Evolutionary conservation across 2,329 filamentous ascomycete genomes (phyloP), one percentile per base, ranked within the genome.

Genomic region (Elsinoe necatrix): DNA sequence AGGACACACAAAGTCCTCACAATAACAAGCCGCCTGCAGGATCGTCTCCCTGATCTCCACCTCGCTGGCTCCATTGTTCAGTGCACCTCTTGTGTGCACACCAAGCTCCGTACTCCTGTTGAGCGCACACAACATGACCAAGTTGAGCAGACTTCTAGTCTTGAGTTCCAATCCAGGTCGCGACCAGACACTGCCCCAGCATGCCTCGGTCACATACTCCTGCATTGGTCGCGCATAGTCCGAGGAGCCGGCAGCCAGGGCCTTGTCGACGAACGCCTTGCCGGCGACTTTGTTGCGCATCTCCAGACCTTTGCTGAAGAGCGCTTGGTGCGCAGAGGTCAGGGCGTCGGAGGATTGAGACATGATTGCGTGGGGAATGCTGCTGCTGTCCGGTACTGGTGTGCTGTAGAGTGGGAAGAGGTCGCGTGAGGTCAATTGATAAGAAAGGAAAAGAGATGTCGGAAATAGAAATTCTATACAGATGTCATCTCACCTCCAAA

Each of bases 141-240:
- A 80, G 66, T 85, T 85, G 55, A 86, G 70, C 56, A 86, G 72
- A 55, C 76, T 80, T 47, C 83, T 76, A 61, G 81, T 78, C 66
- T 84, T 82, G 58, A 77, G 75, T 34, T 79, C 76, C 7, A 86
- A 75, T 0, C 82, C 83, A 0, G 81, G 81, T 6, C 83, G 77
- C 2, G 79, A 79, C 83, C 83, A 86, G 23, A 79, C 77, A 58
- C 76, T 76, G 12, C 82, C 82, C 83, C 82, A 86, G 70, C 79
- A 80, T 66, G 75, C 80, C 68, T 85, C 82, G 0, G 82, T 84
- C 1, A 83, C 77, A 35, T 66, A 69, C 67, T 85, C 78, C 67
- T 85, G 82, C 62, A 80, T 79, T 0, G 82, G 78, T 37, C 73
- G 71, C 1, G 80, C 74, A 67, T 84, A 86, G n/a, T 80, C 76